A percentile compares a stretch with the other conserved stretches of the same genome.
Conservation (phyloP, 1,139 yeast genomes). For the Sugiyamaella sp. region DNA sequence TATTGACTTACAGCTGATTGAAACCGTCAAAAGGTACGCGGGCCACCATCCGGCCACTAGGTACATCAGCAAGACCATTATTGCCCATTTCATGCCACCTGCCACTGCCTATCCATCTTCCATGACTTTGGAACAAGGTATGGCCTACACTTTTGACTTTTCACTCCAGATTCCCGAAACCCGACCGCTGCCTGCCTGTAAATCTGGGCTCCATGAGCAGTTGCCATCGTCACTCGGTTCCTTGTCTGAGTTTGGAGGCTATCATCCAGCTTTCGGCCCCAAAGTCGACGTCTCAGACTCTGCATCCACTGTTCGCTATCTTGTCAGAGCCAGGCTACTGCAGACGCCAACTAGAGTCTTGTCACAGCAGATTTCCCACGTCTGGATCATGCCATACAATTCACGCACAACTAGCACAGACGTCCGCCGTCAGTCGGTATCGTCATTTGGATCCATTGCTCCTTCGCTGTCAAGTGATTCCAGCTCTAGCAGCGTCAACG, state of each 20-base stretch:
- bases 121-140: constrained; percentile 16
- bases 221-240: constrained; percentile 21
- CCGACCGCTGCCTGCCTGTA: constrained; percentile 18
- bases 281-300: constrained; percentile 18
- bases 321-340: constrained; percentile 18
- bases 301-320: constrained; percentile 16
- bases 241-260: constrained; percentile 16
- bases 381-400: constrained; percentile 13
- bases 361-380: constrained; percentile 9
- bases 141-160: constrained; percentile 22
- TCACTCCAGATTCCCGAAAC: constrained; percentile 23
- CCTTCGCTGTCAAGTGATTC: neutral
- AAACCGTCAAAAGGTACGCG: constrained; percentile 23
- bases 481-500: constrained; percentile 1
- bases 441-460: constrained; percentile 9
- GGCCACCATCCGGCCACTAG: constrained; percentile 24
- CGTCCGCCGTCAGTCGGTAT: constrained; percentile 2
- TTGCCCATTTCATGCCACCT: constrained; percentile 18
- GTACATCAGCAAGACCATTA: constrained; percentile 2
- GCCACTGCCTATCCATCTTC: constrained; percentile 19
- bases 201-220: constrained; percentile 14
- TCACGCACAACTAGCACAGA: neutral
- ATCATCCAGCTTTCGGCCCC: constrained; percentile 7
- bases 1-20: constrained; percentile 21
- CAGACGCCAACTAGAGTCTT: constrained; percentile 7